These are phyloP conservation scores for Rhodocollybia butyracea DNA, from an alignment of 768 basidiomycete species.

Conservation along the genomic window DNA sequence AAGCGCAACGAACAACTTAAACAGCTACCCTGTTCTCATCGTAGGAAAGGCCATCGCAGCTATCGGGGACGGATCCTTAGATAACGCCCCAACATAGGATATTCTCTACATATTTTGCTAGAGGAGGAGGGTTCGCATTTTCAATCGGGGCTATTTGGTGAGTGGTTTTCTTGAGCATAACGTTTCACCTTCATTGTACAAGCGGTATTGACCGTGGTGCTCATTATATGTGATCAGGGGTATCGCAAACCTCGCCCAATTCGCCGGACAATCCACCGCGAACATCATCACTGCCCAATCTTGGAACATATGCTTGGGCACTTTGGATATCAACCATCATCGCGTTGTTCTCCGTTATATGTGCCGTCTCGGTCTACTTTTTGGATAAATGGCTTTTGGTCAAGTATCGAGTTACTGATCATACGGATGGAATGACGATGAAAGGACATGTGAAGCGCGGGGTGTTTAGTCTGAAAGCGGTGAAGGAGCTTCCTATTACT, in stretches of 20 bases:
- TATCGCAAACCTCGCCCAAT: constrained; percentile 37
- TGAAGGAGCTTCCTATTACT: constrained; percentile 30
- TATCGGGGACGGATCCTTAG: constrained; percentile 34
- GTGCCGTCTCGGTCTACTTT: constrained; percentile 31
- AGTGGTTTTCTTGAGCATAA: too few species aligned
- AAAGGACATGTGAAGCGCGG: constrained; percentile 18
- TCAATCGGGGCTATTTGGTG: too few species aligned
- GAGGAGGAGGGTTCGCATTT: constrained; percentile 35
- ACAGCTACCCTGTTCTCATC: constrained; percentile 35
- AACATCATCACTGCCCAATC: constrained; percentile 31
- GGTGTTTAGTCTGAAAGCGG: constrained; percentile 28
- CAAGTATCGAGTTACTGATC: constrained; percentile 33
- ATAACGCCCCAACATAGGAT: constrained; percentile 43
- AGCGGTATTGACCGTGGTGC: too few species aligned
- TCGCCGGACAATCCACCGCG: too few species aligned
- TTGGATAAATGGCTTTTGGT: constrained; percentile 33
- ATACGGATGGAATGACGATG: constrained; percentile 27
- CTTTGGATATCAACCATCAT: constrained; percentile 38
- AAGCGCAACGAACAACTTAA: constrained; percentile 31
- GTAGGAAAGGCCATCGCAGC: constrained; percentile 28
- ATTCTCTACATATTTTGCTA: constrained; percentile 40
- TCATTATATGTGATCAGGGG: too few species aligned
- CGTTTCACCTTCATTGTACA: too few species aligned
- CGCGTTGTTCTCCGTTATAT: constrained; percentile 32
- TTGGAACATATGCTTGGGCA: constrained; percentile 36